Evolutionary conservation across 495 filamentous ascomycete genomes (phyloP), one percentile per base, ranked within the genome.

Genomic region (Hypoxylon intermedium): DNA sequence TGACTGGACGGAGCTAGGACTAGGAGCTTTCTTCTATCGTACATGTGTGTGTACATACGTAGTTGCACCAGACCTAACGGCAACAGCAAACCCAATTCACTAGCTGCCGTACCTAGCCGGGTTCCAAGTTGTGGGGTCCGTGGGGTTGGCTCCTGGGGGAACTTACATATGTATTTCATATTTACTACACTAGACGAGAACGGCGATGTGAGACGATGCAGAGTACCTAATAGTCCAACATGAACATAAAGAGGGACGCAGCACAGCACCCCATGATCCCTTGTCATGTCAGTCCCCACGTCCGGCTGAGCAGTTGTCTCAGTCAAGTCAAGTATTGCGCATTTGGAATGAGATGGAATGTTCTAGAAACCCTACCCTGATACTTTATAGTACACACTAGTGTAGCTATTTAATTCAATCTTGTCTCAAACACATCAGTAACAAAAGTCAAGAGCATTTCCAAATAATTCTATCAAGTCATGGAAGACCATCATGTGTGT

Each of bases 351-450:
- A 9, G 13, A 13, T 57, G 40, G 53, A 63, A 63, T 42, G 42
- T 53, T 58, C 60, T 53, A 40, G 60, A 63, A 63, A 15, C 31
- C 47, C 48, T 46, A 43, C 49, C 20, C 36, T 15, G 36, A 30
- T 49, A 42, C 36, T 16, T 13, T 26, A 26, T 26, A 3, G 24
- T 26, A 7, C 7, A 26, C 3, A 7, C 3, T 7, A 26, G 24
- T 26, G 24, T 3, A 26, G 3, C 24, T 26, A 26, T 26, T 4
- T 26, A 26, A 26, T 26, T 26, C 24, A 26, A 26, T 26, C n/a
- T n/a, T n/a, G n/a, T n/a, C n/a, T n/a, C n/a, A n/a, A n/a, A n/a
- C n/a, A n/a, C n/a, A n/a, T n/a, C n/a, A n/a, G n/a, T n/a, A n/a
- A n/a, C n/a, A n/a, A n/a, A n/a, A n/a, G n/a, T n/a, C n/a, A n/a